Base-by-base conservation (phyloP, 306 rosid genomes). In the Luffa acutangula region DNA sequence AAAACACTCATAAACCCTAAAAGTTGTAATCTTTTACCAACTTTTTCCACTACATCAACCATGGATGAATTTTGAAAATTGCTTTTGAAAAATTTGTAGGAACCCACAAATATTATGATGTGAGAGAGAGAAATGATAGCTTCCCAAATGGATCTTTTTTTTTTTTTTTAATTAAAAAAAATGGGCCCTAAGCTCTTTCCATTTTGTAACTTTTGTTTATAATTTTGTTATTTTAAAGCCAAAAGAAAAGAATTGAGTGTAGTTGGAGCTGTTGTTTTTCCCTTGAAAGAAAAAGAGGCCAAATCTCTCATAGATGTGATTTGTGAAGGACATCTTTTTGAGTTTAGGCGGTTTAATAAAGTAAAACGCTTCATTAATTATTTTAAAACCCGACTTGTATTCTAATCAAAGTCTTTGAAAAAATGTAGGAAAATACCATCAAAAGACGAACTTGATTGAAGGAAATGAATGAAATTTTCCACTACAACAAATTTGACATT, bases 1-100 rank as follows among this genome's bases (percentile, higher is more conserved):
- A 72, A 48, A 72, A 72, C 77, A 49, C 77, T 72, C 77, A 72
- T 72, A 72, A 25, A 46, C 53, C 52, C 77, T 48, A 48, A 72
- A 72, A 73, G 45, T 73, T 73, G 59, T 73, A 51, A 48, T 33
- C 48, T 74, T 74, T 74, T 52, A 74, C 78, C 33, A 51, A 72
- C 77, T 42, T 69, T 72, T 49, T 14, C 37, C 57, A 20, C 41
- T 9, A 20, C 48, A 48, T 34, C 31, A 8, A 9, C 56, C 36
- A 14, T 74, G 62, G 62, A 51, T 34, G 31, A 51, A 74, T 31
- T 74, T 73, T 73, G 77, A 48, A 72, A 72, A 25, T 12, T 48
- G 59, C 77, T 72, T 74, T 74, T 49, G 75, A 74, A 74, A 74
- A 51, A 74, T 51, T 74, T 74, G 78, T 74, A 74, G 78, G 78